phyloP scores from a whole-genome alignment of 2,329 filamentous ascomycete species.

The Aplosporella prunicola region DNA sequence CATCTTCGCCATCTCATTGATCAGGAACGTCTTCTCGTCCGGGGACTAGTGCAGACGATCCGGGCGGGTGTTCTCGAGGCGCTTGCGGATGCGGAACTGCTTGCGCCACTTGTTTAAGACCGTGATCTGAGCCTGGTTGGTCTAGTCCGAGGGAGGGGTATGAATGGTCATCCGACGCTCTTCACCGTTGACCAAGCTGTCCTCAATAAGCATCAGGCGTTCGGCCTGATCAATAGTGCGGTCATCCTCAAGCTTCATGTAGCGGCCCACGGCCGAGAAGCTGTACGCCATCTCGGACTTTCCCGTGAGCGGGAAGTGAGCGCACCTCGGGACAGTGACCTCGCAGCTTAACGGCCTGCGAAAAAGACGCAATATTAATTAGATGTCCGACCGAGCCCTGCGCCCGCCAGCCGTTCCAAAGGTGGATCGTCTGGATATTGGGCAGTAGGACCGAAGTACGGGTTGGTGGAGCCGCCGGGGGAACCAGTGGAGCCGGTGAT shows the following conservation, averaged over 20 bases:
- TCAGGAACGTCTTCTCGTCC: too few relatives aligned
- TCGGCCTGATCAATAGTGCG: constrained; percentile 3
- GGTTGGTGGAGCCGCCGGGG: too few relatives aligned
- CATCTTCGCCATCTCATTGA: too few relatives aligned
- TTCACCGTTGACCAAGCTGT: neutral
- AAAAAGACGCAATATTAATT: too few relatives aligned
- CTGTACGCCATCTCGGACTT: neutral
- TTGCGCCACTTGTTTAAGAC: constrained; percentile 5
- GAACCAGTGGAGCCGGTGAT: too few relatives aligned
- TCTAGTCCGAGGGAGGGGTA: neutral
- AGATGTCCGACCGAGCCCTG: too few relatives aligned
- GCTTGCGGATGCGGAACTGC: constrained; percentile 9
- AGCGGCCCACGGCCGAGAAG: constrained; percentile 1
- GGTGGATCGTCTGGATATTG: too few relatives aligned
- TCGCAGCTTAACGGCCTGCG: neutral
- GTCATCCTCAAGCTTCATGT: neutral
- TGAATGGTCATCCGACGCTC: constrained; percentile 8
- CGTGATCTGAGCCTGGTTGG: neutral
- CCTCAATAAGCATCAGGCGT: constrained; percentile 4
- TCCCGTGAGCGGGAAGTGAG: constrained; percentile 5
- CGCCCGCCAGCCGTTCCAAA: too few relatives aligned
- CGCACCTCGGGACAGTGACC: constrained; percentile 2
- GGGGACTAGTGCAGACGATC: neutral
- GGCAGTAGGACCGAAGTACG: too few relatives aligned
- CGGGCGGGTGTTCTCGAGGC: neutral